Percentiles rank a stretch among this genome's conserved stretches.
phyloP scores from a whole-genome alignment of 73 alveolate genomes.

The Paramecium sexaurelia region DNA sequence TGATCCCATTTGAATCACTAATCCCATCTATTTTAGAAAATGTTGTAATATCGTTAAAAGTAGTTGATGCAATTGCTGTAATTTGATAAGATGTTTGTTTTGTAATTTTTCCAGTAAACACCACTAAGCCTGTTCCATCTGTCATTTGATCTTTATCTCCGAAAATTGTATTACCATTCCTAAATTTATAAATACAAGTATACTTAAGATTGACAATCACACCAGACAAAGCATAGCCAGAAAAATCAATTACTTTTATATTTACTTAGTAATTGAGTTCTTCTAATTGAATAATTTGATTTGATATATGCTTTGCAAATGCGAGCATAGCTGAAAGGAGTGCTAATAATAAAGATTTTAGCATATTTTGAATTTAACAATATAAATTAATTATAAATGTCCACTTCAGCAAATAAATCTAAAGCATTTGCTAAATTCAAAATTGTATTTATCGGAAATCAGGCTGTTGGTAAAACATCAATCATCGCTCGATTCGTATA shows the following conservation, averaged over 20 bases:
- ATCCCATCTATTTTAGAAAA: not conserved
- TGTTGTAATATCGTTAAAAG: not conserved
- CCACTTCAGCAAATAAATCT: not conserved
- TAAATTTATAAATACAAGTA: not conserved
- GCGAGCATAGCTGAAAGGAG: not conserved
- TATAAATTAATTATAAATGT: constrained; percentile 3
- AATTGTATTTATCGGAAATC: constrained; percentile 88
- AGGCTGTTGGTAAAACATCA: constrained; percentile 92
- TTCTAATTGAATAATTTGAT: not conserved
- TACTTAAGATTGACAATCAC: constrained; percentile 5
- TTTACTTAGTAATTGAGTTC: not conserved
- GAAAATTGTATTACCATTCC: not conserved
- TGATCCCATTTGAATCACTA: not conserved
- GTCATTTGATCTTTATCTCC: constrained; percentile 13
- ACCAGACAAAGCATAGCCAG: not conserved
- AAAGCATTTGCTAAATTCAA: constrained; percentile 76
- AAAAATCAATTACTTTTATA: not conserved
- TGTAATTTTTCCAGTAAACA: not conserved
- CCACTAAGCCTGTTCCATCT: not conserved
- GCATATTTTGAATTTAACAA: constrained; percentile 21
- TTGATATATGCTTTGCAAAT: not conserved
- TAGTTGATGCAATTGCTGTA: not conserved
- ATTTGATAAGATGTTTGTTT: not conserved
- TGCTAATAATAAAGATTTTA: not conserved
- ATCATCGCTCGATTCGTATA: constrained; percentile 86